These are phyloP conservation scores for Mariannaea elegans DNA, from an alignment of 2,329 filamentous ascomycete genomes.

Conservation along the genomic window DNA sequence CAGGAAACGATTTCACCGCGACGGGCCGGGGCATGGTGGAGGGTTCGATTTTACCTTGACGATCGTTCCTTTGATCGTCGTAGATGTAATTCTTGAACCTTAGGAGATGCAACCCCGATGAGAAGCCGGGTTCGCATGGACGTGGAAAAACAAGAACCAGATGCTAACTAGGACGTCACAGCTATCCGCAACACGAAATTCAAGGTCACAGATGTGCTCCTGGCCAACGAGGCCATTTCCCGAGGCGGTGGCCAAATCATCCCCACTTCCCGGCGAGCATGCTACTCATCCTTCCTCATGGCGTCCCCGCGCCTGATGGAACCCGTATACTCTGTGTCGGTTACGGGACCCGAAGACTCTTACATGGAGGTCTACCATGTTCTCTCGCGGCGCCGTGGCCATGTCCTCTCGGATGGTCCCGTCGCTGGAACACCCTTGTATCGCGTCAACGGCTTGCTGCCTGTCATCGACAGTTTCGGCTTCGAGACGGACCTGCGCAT, in stretches of 20 bases:
- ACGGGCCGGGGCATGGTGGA: slow-evolving; percentile 16
- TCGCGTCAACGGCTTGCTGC: slow-evolving; percentile 87
- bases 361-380: slow-evolving; percentile 92
- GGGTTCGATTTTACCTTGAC: slow-evolving; percentile 23
- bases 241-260: slow-evolving; percentile 97
- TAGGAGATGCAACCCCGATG: slow-evolving; percentile 22
- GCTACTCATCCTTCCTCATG: slow-evolving; percentile 97
- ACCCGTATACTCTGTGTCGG: slow-evolving; percentile 89
- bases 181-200: slow-evolving; percentile 98
- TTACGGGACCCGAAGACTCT: slow-evolving; percentile 90
- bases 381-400: slow-evolving; percentile 85
- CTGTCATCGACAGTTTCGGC: slow-evolving; percentile 96
- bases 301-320: slow-evolving; percentile 97
- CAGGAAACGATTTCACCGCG: slow-evolving; percentile 28
- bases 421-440: slow-evolving; percentile 95
- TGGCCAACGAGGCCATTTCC: slow-evolving; percentile 92
- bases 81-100: slow-evolving; percentile 25
- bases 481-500: slow-evolving; percentile 98
- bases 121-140: slow-evolving; percentile 1
- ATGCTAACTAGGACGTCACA: slow-evolving; percentile 49
- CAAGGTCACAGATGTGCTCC: slow-evolving; percentile 88
- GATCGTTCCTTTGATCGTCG: slow-evolving; percentile 32
- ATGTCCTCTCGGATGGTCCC: slow-evolving; percentile 92
- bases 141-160: slow-evolving; percentile 7
- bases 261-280: slow-evolving; percentile 88